Evolutionary conservation across 495 filamentous ascomycete species (phyloP).

Genomic region (Friedmanniomyces simplex): DNA sequence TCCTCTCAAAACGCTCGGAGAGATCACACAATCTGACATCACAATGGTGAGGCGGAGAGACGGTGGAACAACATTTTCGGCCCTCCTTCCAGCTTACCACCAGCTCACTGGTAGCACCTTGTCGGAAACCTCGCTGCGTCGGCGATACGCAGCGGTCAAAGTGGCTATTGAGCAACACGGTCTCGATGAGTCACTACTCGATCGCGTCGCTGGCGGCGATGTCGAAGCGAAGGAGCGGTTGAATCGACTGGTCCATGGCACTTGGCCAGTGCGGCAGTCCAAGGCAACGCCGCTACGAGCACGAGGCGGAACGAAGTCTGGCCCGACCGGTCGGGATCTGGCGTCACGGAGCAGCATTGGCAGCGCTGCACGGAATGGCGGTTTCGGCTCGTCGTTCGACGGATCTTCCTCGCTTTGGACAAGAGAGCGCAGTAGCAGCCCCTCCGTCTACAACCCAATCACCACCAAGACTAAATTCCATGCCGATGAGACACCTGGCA

Average conservation of each 20-base stretch:
- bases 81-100: not conserved
- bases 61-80: not conserved
- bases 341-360: no score
- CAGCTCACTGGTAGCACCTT: not conserved
- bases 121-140: not conserved
- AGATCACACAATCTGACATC: not conserved
- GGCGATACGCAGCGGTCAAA: not conserved
- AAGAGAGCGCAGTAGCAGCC: not conserved
- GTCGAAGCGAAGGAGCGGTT: not conserved
- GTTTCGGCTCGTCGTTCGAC: not conserved
- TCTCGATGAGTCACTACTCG: not conserved
- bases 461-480: not conserved
- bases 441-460: not conserved
- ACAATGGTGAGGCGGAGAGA: not conserved
- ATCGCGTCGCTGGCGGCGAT: not conserved
- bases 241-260: not conserved
- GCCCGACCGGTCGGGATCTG: no score
- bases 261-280: not conserved
- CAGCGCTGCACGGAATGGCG: no score
- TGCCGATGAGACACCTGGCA: not conserved
- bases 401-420: not conserved
- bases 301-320: no score
- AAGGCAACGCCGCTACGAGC: no score
- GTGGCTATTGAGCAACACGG: not conserved
- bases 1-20: not conserved